phyloP scores from a whole-genome alignment of 2,329 filamentous ascomycete species.

The Calcarisporium arbuscula region DNA sequence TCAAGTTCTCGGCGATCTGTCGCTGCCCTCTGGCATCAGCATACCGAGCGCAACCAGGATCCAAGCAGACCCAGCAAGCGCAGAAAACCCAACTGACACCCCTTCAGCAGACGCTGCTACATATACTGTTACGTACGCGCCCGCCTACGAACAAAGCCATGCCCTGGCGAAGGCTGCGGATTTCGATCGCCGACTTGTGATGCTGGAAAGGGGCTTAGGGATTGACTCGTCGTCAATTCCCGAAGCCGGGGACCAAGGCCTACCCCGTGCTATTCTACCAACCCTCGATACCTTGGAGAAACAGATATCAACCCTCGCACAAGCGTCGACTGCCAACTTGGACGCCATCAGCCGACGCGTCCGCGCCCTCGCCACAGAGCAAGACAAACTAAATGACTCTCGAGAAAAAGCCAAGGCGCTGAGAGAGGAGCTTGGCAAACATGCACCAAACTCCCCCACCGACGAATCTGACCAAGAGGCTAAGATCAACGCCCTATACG shows the following conservation, averaged over 20 bases:
- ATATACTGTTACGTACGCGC: conserved; percentile 60
- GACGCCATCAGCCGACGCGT: conserved; percentile 67
- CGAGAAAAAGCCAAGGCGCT: conserved; percentile 56
- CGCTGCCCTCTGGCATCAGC: conserved; percentile 19
- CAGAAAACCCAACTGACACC: conserved; percentile 13
- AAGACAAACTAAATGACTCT: conserved; percentile 63
- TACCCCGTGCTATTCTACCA: conserved; percentile 68
- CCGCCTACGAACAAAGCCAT: conserved; percentile 59
- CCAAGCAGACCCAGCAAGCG: conserved; percentile 13
- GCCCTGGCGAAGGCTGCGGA: conserved; percentile 75
- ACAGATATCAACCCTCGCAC: conserved; percentile 69
- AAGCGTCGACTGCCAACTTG: conserved; percentile 65
- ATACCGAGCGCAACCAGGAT: conserved; percentile 12
- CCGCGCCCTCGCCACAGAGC: conserved; percentile 63
- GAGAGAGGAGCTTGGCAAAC: conserved; percentile 50
- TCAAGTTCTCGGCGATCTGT: conserved; percentile 63
- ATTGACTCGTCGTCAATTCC: conserved; percentile 64
- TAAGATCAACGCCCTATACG: conserved; percentile 89
- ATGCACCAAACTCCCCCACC: conserved; percentile 30
- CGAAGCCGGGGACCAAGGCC: conserved; percentile 49
- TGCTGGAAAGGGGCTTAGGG: conserved; percentile 76
- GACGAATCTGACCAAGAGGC: conserved; percentile 65
- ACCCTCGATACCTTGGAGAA: conserved; percentile 75
- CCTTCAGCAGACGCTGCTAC: conserved; percentile 29
- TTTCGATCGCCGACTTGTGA: conserved; percentile 74